Percentiles rank a stretch among this genome's conserved stretches.
Evolutionary conservation across 495 filamentous ascomycete genomes (phyloP).

Genomic region (Lophiostoma macrostomum): DNA sequence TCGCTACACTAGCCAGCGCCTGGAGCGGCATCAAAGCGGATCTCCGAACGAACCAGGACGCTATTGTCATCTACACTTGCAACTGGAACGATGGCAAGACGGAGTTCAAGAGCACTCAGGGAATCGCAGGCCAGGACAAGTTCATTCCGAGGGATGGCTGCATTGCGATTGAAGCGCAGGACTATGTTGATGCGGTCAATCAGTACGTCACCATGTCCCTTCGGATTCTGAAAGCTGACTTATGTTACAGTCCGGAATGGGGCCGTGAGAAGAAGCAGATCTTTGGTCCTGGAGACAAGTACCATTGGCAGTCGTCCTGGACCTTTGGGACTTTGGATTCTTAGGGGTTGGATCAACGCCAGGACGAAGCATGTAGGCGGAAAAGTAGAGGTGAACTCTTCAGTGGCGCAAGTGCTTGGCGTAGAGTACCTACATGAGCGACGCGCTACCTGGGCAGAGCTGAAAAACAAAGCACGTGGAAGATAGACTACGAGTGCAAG

Average conservation of each 20-base stretch:
- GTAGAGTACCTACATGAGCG: too few relatives aligned
- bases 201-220: constrained; percentile 19
- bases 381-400: too few relatives aligned
- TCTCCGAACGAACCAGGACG: constrained; percentile 32
- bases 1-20: constrained; percentile 18
- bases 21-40: constrained; percentile 33
- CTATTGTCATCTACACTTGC: constrained; percentile 33
- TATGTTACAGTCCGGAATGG: constrained; percentile 29
- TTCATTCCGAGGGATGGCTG: constrained; percentile 55
- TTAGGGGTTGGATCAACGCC: too few relatives aligned
- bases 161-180: constrained; percentile 50
- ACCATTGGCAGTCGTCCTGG: constrained; percentile 39
- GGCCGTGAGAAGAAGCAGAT: constrained; percentile 34
- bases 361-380: too few relatives aligned
- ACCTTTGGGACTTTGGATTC: too few relatives aligned
- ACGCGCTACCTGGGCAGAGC: too few relatives aligned
- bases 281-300: constrained; percentile 39
- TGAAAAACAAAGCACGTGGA: too few relatives aligned
- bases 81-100: constrained; percentile 46
- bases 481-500: too few relatives aligned
- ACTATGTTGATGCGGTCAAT: constrained; percentile 42
- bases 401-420: too few relatives aligned
- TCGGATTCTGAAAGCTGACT: background rate
- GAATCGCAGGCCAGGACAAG: constrained; percentile 25
- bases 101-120: constrained; percentile 51